A percentile compares a stretch with the other conserved stretches of the same genome.
These are phyloP conservation scores for Leishmania gerbilli DNA, from an alignment of 208 protist species.

Conservation along the genomic window DNA sequence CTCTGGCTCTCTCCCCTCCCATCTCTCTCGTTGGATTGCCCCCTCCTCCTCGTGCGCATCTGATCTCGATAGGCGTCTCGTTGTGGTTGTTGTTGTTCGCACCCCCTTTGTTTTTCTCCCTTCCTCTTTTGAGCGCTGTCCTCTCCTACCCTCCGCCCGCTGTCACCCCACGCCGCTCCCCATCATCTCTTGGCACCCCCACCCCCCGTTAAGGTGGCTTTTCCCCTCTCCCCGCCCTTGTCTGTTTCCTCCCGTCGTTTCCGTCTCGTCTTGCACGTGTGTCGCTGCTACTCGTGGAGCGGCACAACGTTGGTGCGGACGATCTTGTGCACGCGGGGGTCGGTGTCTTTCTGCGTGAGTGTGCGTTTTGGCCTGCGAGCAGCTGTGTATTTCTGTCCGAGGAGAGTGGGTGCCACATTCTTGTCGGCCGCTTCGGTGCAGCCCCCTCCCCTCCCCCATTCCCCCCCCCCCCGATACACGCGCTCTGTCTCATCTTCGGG, in stretches of 20 bases:
- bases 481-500: background rate
- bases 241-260: background rate
- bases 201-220: background rate
- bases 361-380: background rate
- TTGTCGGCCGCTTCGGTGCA: background rate
- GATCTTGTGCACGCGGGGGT: background rate
- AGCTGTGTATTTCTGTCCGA: background rate
- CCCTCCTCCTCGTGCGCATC: background rate
- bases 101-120: background rate
- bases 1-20: background rate
- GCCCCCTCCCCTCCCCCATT: background rate
- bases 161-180: background rate
- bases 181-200: background rate
- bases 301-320: background rate
- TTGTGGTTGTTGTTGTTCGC: background rate
- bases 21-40: background rate
- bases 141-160: background rate
- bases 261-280: background rate
- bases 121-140: slow-evolving; percentile 5
- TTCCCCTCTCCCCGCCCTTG: background rate
- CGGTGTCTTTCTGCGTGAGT: background rate
- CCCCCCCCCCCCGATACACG: background rate
- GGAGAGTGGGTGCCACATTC: background rate
- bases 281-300: background rate
- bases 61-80: background rate